Evolutionary conservation across 2,329 filamentous ascomycete genomes (phyloP), one percentile per base, ranked within the genome.

Genomic region (Phialophora verrucosa): DNA sequence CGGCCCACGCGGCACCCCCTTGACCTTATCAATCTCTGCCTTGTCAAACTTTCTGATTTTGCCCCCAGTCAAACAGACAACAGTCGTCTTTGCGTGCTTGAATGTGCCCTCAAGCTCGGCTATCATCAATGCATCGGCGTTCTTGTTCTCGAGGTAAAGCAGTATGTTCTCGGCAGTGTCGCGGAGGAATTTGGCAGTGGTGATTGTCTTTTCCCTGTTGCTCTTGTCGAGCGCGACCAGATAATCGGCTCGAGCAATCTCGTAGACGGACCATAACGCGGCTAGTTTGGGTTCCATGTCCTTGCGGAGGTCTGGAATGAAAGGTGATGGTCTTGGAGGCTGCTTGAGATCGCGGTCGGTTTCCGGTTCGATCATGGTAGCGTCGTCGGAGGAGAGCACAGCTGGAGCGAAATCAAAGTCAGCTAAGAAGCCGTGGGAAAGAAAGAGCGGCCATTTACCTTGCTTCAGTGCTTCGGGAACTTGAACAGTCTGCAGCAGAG

Each of bases 81-180:
- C 77, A 49, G 76, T 78, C 32, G 74, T 72, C 42, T 76, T 74
- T 12, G 78, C 78, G 38, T 75, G 71, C 14, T 70, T 67, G 35
- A 78, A 78, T 4, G 75, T 74, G 4, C 71, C 63, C 29, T 77
- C 68, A 12, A 81, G 69, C 50, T 80, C 77, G 0, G 74, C 65
- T 12, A 78, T 62, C 62, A 78, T 67, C 14, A 63, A 61, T 59
- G 79, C 73, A 11, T 75, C 68, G 3, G 66, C 59, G 20, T 69
- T 59, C 35, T 60, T 67, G 10, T 72, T 61, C 29, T 70, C 65
- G 8, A 81, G 70, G 55, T 78, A 78, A 14, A 73, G 71, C 17
- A 80, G 71, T 1, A 75, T 72, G 61, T 81, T 81, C 64, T 81
- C 79, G 5, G 79, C 78, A 1, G 78, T 81, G 69, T 82, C 79